phyloP scores from a whole-genome alignment of 768 basidiomycete genomes.

The Leucosporidium creatinivorum region DNA sequence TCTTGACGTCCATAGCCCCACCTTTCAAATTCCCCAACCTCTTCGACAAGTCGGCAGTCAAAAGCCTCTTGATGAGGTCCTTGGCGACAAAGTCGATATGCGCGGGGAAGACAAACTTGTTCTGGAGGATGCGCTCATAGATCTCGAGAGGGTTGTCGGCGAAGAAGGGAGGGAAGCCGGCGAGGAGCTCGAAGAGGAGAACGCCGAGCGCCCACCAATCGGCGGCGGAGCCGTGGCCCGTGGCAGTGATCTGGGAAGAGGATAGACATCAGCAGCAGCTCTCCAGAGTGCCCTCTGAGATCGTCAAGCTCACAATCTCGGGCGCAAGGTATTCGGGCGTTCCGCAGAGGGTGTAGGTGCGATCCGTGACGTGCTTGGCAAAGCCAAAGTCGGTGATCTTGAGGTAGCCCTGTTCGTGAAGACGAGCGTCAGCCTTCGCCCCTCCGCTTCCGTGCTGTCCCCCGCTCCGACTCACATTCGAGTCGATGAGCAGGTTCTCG shows the following conservation, averaged over 20 bases:
- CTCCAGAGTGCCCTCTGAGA: neutral
- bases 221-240: slow-evolving; percentile 94
- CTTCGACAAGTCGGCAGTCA: slow-evolving; percentile 85
- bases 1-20: slow-evolving; percentile 68
- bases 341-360: slow-evolving; percentile 95
- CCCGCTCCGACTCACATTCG: slow-evolving; percentile 39
- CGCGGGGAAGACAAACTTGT: slow-evolving; percentile 82
- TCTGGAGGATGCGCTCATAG: slow-evolving; percentile 85
- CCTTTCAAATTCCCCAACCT: slow-evolving; percentile 86
- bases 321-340: slow-evolving; percentile 96
- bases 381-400: slow-evolving; percentile 72
- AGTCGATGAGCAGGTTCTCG: slow-evolving; percentile 93
- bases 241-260: slow-evolving; percentile 61
- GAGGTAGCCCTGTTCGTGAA: slow-evolving; percentile 62
- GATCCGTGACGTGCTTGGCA: slow-evolving; percentile 92
- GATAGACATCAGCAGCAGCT: no score
- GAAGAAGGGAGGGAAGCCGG: slow-evolving; percentile 65
- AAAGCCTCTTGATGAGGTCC: slow-evolving; percentile 76
- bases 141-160: slow-evolving; percentile 13
- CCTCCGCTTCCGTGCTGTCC: neutral
- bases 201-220: slow-evolving; percentile 99
- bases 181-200: slow-evolving; percentile 96
- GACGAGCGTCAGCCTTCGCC: neutral
- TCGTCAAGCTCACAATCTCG: slow-evolving; percentile 53
- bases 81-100: slow-evolving; percentile 82